Base-by-base conservation (phyloP, 2,329 filamentous ascomycete species). In the Aspergillus pseudoglaucus region DNA sequence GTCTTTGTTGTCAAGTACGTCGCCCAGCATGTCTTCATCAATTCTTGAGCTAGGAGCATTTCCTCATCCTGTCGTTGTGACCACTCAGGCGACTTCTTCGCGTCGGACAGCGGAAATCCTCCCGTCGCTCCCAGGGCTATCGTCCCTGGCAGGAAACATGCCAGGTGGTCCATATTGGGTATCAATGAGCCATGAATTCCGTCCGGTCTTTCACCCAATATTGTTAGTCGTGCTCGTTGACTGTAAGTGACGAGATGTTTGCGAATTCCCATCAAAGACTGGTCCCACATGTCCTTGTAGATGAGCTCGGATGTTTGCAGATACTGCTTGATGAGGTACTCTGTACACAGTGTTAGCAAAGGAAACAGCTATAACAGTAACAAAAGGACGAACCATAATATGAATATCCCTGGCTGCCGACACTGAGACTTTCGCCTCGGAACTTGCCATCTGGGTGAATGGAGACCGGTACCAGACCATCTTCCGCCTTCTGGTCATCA, bases 271-370 rank as follows among this genome's bases (percentile, higher is more conserved):
- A 75, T 75, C 41, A 98, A 75, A 12, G 89, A 79, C 64, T 98
- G 87, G 35, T 91, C 79, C 90, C 94, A 98, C 83, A 98, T 88
- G 12, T 93, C 87, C 55, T 84, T 77, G 68, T 98, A 98, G 14
- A 97, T 72, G 0, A 83, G 77, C 66, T 98, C 91, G 48, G 87
- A 88, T 10, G 93, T 98, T 69, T 98, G 93, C 17, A 96, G 77
- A 65, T 95, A 97, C 67, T 98, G 93, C 73, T 98, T 98, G 75
- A 97, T 94, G 44, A 98, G 81, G 67, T 98, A 98, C 71, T 98
- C 89, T 75, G 38, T 10, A 44, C 17, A 7, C 10, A 38, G 32
- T 25, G 44, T 56, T 39, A 54, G 56, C 48, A 44, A 44, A 20
- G 27, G 43, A 1, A 14, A 12, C n/a, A 9, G 14, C 10, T 20